Evolutionary conservation across 352 stramenopile species (phyloP).

Genomic region (Phytophthora boehmeriae): DNA sequence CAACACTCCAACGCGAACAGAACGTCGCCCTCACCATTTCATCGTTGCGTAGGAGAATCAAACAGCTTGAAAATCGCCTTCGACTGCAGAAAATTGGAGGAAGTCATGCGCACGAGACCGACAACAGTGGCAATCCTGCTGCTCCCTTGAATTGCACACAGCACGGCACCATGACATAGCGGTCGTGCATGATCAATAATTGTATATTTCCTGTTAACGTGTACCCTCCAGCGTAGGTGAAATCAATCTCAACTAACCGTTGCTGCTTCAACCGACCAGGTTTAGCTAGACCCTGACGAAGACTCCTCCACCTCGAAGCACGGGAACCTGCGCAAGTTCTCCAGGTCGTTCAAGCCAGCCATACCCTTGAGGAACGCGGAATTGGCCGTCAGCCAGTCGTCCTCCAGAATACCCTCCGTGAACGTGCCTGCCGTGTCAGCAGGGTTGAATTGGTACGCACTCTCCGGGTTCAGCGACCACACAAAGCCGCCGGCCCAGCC

Average conservation of each 20-base stretch:
- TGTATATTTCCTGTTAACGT: background rate
- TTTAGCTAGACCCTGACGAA: slow-evolving; percentile 27
- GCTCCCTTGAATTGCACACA: background rate
- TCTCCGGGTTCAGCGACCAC: slow-evolving; percentile 71
- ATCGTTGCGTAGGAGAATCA: slow-evolving; percentile 63
- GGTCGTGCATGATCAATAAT: background rate
- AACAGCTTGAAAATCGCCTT: slow-evolving; percentile 65
- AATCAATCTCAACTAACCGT: slow-evolving; percentile 1
- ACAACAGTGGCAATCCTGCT: slow-evolving; percentile 5
- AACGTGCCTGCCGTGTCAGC: slow-evolving; percentile 42
- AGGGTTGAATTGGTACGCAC: slow-evolving; percentile 61
- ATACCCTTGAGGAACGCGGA: slow-evolving; percentile 46
- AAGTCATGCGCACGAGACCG: slow-evolving; percentile 5
- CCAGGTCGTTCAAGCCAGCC: slow-evolving; percentile 40
- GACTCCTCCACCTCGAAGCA: slow-evolving; percentile 49
- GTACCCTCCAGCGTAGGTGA: too few relatives aligned
- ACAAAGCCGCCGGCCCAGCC: slow-evolving; percentile 60
- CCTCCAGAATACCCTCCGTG: slow-evolving; percentile 50
- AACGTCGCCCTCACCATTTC: slow-evolving; percentile 55
- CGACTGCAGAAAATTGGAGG: slow-evolving; percentile 52
- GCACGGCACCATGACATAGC: background rate
- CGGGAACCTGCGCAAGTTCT: slow-evolving; percentile 44
- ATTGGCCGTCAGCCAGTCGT: slow-evolving; percentile 62
- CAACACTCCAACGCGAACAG: slow-evolving; percentile 49
- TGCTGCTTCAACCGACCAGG: slow-evolving; percentile 20